phyloP scores from a whole-genome alignment of 163 green algal genomes.

The Scenedesmus sp. region DNA sequence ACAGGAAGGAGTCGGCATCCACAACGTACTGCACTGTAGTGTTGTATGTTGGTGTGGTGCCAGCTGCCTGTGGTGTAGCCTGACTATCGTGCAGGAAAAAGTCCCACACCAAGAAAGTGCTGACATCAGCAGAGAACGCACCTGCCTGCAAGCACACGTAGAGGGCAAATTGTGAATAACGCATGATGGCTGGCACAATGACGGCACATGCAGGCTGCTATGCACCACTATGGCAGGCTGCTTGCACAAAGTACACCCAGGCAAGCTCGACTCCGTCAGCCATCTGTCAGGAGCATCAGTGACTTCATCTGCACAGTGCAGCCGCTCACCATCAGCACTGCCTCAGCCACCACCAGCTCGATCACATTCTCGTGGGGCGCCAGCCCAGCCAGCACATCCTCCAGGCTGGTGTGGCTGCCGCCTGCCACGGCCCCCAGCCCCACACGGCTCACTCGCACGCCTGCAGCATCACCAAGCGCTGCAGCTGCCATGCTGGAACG shows the following conservation, averaged over 20 bases:
- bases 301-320: neutral
- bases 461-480: neutral
- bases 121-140: constrained; percentile 14
- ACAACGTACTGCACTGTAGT: constrained; percentile 67
- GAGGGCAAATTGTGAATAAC: neutral
- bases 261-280: too few relatives aligned
- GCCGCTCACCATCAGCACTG: constrained; percentile 62
- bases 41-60: constrained; percentile 16
- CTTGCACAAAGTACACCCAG: too few relatives aligned
- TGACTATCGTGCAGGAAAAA: constrained; percentile 55
- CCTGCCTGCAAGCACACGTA: constrained; percentile 49
- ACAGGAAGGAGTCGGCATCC: constrained; percentile 66
- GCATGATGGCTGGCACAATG: neutral
- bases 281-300: neutral
- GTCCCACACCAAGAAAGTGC: constrained; percentile 50
- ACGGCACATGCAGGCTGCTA: neutral
- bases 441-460: constrained; percentile 31
- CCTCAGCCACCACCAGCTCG: constrained; percentile 70
- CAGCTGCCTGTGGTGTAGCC: constrained; percentile 33
- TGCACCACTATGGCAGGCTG: too few relatives aligned
- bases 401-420: constrained; percentile 41
- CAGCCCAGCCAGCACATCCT: constrained; percentile 67
- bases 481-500: constrained; percentile 10
- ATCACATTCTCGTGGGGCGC: constrained; percentile 68
- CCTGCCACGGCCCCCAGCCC: neutral